Percentiles rank a stretch among this genome's conserved stretches.
Evolutionary conservation across 257 asterid genomes (phyloP).

Genomic region (Penstemon newberryi): DNA sequence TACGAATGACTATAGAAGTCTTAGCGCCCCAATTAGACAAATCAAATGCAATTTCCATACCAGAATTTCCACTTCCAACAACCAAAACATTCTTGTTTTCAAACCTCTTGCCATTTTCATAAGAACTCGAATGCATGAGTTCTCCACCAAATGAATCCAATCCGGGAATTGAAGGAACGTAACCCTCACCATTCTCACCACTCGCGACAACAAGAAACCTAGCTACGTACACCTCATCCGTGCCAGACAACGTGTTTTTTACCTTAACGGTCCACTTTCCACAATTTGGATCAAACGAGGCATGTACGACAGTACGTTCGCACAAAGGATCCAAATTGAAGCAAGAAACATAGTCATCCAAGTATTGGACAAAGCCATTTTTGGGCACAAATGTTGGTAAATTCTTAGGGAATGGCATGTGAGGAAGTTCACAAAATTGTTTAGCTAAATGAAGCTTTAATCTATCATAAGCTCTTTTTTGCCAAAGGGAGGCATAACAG

Average conservation of each 20-base stretch:
- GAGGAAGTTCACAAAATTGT: conserved; percentile 53
- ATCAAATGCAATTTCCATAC: conserved; percentile 73
- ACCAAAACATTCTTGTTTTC: conserved; percentile 38
- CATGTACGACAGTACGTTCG: conserved; percentile 26
- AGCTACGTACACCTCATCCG: conserved; percentile 28
- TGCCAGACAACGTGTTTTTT: neutral
- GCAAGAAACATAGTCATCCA: conserved; percentile 38
- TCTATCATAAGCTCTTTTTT: conserved; percentile 51
- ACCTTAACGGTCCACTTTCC: conserved; percentile 40
- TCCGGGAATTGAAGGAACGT: conserved; percentile 39
- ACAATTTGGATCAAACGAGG: conserved; percentile 10
- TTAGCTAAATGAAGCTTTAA: conserved; percentile 59
- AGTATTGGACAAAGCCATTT: conserved; percentile 36
- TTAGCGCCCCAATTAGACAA: conserved; percentile 44
- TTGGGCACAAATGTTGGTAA: conserved; percentile 46
- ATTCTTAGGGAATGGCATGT: conserved; percentile 38
- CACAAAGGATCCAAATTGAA: conserved; percentile 32
- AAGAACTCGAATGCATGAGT: conserved; percentile 41
- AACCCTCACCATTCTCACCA: conserved; percentile 50
- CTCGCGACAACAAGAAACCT: conserved; percentile 51
- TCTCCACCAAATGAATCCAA: conserved; percentile 40
- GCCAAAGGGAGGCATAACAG: conserved; percentile 56
- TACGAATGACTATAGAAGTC: conserved; percentile 48
- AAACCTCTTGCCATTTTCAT: conserved; percentile 34
- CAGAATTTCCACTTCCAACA: conserved; percentile 73